Conservation (phyloP, 108 stramenopile species). For the Pelagomonas calceolata region DNA sequence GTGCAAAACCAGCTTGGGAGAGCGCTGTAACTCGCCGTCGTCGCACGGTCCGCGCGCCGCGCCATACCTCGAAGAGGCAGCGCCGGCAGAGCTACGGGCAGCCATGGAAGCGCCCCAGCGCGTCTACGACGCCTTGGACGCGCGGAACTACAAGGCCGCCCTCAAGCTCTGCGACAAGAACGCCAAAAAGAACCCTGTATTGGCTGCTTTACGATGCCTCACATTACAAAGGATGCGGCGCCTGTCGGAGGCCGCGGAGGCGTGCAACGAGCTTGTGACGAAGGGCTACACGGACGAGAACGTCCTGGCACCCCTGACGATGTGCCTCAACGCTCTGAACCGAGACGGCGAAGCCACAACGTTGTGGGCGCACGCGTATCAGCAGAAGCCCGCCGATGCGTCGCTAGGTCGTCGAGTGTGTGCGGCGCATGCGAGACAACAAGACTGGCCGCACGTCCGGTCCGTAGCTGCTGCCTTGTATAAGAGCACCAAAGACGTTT, state of each 20-base stretch:
- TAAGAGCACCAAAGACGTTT: neutral
- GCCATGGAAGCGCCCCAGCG: neutral
- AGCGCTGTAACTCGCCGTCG: too few species aligned
- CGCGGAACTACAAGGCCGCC: neutral
- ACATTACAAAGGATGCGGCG: neutral
- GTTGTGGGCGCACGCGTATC: neutral
- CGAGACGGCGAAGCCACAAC: neutral
- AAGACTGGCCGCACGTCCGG: neutral
- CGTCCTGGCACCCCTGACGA: neutral
- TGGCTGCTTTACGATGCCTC: neutral
- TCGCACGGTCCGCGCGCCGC: too few species aligned
- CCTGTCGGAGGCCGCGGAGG: neutral
- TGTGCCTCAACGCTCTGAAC: neutral
- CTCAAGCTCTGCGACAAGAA: neutral
- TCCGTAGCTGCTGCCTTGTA: neutral
- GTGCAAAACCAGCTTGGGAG: too few species aligned
- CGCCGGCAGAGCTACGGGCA: too few species aligned
- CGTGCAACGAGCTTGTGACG: neutral
- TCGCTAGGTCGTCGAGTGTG: neutral
- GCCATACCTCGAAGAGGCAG: too few species aligned
- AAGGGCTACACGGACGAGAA: neutral
- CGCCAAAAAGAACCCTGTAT: neutral
- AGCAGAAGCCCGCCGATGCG: neutral
- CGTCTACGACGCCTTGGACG: neutral
- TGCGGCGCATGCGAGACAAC: neutral